phyloP scores from a whole-genome alignment of 306 rosid species.

The Dryas drummondii region DNA sequence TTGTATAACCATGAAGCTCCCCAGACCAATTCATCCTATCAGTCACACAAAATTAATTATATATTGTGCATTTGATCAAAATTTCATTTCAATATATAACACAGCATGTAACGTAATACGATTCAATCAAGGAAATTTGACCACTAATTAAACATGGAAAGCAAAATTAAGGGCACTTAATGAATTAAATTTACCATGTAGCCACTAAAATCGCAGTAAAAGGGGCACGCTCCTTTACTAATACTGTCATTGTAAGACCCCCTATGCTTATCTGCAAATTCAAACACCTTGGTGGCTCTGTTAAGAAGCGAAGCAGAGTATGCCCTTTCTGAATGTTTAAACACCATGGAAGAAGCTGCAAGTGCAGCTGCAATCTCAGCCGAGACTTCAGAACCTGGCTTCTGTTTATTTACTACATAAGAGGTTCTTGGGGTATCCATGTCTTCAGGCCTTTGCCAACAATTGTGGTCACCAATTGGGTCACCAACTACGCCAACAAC shows the following conservation, averaged over 20 bases:
- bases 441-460: constrained; percentile 70
- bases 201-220: constrained; percentile 42
- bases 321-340: background rate
- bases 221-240: constrained; percentile 40
- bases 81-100: no score
- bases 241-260: constrained; percentile 41
- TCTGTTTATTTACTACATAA: constrained; percentile 23
- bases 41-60: background rate
- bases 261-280: constrained; percentile 43
- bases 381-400: constrained; percentile 53
- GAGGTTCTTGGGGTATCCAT: constrained; percentile 54
- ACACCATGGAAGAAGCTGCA: constrained; percentile 50
- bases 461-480: constrained; percentile 42
- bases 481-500: constrained; percentile 56
- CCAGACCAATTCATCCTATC: constrained; percentile 56
- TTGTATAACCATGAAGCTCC: constrained; percentile 54
- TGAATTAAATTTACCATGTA: constrained; percentile 35
- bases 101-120: no score
- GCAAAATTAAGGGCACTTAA: no score
- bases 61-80: no score
- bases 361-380: constrained; percentile 49
- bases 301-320: constrained; percentile 30
- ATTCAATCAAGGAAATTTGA: no score
- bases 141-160: no score
- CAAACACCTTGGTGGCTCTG: constrained; percentile 37